These are phyloP conservation scores for Cutaneotrichosporon dermatis DNA, from an alignment of 1,284 basidiomycete species.

Conservation along the genomic window DNA sequence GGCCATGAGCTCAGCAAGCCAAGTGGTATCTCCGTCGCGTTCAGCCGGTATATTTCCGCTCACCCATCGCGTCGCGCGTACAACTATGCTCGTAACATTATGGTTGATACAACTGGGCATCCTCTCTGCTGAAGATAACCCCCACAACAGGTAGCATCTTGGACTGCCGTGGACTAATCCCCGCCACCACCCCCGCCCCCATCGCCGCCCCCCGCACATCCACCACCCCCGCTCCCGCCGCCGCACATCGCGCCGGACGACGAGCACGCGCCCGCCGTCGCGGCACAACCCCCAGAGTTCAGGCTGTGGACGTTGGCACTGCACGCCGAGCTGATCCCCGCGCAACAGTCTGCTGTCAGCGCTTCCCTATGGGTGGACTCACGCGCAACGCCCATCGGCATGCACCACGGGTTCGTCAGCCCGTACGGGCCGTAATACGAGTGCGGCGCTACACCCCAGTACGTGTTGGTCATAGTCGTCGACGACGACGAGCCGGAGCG, in stretches of 20 bases:
- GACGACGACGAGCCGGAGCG: neutral
- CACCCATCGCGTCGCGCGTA: too few relatives aligned
- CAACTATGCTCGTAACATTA: too few relatives aligned
- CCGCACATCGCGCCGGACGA: neutral
- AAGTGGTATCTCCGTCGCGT: too few relatives aligned
- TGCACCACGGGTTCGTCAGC: conserved; percentile 2
- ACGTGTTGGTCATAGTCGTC: neutral
- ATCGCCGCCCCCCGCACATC: neutral
- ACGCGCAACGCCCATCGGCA: neutral
- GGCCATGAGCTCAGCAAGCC: too few relatives aligned
- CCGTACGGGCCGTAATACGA: conserved; percentile 1
- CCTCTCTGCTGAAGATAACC: too few relatives aligned
- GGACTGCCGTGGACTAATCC: neutral
- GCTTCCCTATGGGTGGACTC: neutral
- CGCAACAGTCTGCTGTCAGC: conserved; percentile 2
- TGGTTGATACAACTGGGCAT: too few relatives aligned
- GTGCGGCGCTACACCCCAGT: conserved; percentile 19
- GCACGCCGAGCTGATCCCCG: neutral
- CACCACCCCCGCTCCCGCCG: neutral
- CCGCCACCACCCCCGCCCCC: conserved; percentile 4
- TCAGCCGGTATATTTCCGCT: too few relatives aligned
- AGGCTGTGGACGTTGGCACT: neutral
- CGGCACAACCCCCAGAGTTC: neutral
- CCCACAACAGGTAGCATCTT: too few relatives aligned
- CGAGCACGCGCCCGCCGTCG: neutral